phyloP scores from a whole-genome alignment of 495 filamentous ascomycete genomes.

The Ramalina intermedia region DNA sequence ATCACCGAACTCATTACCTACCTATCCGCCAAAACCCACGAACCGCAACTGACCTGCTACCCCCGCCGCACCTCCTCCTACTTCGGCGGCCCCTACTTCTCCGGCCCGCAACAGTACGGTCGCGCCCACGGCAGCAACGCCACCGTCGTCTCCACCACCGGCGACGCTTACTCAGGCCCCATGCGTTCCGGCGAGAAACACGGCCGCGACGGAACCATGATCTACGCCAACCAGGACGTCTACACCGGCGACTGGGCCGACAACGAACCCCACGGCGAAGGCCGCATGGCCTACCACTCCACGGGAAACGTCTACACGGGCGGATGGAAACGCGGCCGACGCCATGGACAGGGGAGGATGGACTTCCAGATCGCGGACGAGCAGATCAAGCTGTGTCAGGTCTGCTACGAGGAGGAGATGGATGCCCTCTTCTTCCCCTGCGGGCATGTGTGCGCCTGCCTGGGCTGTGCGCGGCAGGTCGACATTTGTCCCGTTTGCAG shows the following conservation, averaged over 20 bases:
- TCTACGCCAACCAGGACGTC: slow-evolving; percentile 46
- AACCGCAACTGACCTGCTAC: slow-evolving; percentile 29
- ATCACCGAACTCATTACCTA: slow-evolving; percentile 32
- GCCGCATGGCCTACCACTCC: slow-evolving; percentile 40
- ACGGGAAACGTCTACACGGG: slow-evolving; percentile 52
- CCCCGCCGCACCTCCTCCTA: slow-evolving; percentile 30
- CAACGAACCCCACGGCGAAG: slow-evolving; percentile 43
- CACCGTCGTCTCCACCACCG: slow-evolving; percentile 37
- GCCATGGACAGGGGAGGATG: slow-evolving; percentile 48
- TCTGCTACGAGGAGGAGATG: slow-evolving; percentile 49
- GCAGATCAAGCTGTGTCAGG: slow-evolving; percentile 45
- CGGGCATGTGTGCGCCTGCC: slow-evolving; percentile 50
- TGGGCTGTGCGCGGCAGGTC: slow-evolving; percentile 47
- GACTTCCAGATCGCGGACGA: slow-evolving; percentile 49
- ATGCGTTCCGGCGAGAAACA: slow-evolving; percentile 37
- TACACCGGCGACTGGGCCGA: slow-evolving; percentile 46
- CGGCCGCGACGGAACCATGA: slow-evolving; percentile 37
- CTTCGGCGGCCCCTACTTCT: slow-evolving; percentile 35
- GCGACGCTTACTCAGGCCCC: slow-evolving; percentile 39
- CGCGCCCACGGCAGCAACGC: slow-evolving; percentile 34
- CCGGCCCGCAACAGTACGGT: slow-evolving; percentile 33
- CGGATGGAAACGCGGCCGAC: slow-evolving; percentile 47
- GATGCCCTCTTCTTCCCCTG: slow-evolving; percentile 52
- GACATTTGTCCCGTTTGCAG: slow-evolving; percentile 52
- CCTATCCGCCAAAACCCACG: slow-evolving; percentile 26